phyloP scores from a whole-genome alignment of 345 rosid species.

The Ailanthus altissimus region DNA sequence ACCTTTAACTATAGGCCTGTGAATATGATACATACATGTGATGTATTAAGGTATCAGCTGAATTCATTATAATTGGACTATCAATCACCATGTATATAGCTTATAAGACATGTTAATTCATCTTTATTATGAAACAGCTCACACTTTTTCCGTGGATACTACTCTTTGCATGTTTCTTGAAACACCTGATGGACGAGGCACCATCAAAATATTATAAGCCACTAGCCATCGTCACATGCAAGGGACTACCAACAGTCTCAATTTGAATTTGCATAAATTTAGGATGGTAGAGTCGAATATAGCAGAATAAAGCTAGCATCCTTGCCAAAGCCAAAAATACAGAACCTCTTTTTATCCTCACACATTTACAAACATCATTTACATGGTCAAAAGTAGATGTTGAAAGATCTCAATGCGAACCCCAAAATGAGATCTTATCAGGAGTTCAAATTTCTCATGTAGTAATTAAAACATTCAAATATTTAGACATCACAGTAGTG shows the following conservation, averaged over 20 bases:
- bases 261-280: no score
- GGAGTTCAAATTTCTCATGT: neutral
- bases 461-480: neutral
- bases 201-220: no score
- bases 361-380: slow-evolving; percentile 14
- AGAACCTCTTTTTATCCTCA: neutral
- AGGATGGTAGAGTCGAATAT: neutral
- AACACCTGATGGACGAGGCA: neutral
- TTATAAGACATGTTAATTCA: neutral
- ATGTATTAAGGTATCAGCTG: neutral
- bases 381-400: slow-evolving; percentile 25
- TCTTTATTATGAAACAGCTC: neutral
- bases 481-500: neutral
- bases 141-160: no score
- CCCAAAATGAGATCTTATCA: slow-evolving; percentile 53
- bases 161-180: neutral
- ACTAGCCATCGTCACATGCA: neutral
- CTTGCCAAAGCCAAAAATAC: neutral
- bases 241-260: neutral
- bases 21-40: neutral
- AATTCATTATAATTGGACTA: neutral
- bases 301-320: neutral
- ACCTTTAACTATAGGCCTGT: no score
- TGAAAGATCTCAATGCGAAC: slow-evolving; percentile 45
- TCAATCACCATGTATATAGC: no score